These are phyloP conservation scores for Pseudotulostoma volvatum DNA, from an alignment of 495 filamentous ascomycete species.

Conservation along the genomic window DNA sequence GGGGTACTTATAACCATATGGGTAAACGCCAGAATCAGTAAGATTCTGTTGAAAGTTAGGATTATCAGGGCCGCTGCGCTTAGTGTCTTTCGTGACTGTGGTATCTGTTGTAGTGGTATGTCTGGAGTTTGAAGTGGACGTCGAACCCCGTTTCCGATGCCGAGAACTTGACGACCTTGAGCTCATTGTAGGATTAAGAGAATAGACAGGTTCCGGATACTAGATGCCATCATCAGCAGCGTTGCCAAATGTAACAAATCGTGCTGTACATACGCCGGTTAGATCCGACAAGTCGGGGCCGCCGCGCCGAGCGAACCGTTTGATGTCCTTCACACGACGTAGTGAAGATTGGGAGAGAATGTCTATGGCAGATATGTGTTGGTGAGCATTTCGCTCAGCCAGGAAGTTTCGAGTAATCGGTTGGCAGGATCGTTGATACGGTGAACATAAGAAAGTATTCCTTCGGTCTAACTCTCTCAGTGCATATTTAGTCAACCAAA, in stretches of 20 bases:
- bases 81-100: too few relatives aligned
- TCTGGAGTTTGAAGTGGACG: background rate
- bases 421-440: too few relatives aligned
- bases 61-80: conserved; percentile 4
- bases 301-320: too few relatives aligned
- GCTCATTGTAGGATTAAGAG: background rate
- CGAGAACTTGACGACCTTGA: background rate
- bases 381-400: too few relatives aligned
- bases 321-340: too few relatives aligned
- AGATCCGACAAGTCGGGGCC: too few relatives aligned
- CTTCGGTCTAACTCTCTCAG: too few relatives aligned
- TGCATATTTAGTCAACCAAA: too few relatives aligned
- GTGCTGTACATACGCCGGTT: conserved; percentile 3
- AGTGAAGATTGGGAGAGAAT: too few relatives aligned
- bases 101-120: background rate
- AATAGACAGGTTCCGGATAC: background rate
- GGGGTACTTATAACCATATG: conserved; percentile 3
- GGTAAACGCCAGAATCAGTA: conserved; percentile 9
- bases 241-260: conserved; percentile 1
- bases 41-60: conserved; percentile 11
- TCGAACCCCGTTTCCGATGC: background rate
- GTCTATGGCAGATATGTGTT: too few relatives aligned
- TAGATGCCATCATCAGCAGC: conserved; percentile 1
- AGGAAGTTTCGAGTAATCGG: too few relatives aligned
- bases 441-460: too few relatives aligned